Percentiles rank a stretch among this genome's conserved stretches.
Conservation (phyloP, 1,284 basidiomycete genomes). For the Rhodotorula sp. region DNA sequence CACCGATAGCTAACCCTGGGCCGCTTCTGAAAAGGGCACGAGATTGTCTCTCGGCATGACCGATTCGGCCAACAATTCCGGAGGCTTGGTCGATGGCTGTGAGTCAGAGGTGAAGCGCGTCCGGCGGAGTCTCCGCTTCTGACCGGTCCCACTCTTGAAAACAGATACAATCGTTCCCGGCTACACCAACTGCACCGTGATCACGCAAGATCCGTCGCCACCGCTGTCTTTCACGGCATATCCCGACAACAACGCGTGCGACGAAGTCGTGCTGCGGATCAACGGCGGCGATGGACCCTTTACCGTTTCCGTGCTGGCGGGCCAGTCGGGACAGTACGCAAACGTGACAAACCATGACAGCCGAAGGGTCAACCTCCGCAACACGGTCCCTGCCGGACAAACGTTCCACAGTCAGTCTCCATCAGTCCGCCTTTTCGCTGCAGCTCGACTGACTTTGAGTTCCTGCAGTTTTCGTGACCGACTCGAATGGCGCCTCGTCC, state of each 20-base stretch:
- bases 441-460: background rate
- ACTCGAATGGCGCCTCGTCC: slow-evolving; percentile 17
- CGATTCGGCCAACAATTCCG: slow-evolving; percentile 30
- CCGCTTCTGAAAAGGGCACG: slow-evolving; percentile 17
- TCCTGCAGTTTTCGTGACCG: slow-evolving; percentile 30
- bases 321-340: slow-evolving; percentile 20
- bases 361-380: slow-evolving; percentile 16
- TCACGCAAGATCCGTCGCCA: background rate
- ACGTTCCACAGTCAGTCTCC: slow-evolving; percentile 21
- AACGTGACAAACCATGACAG: slow-evolving; percentile 22
- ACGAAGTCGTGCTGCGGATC: slow-evolving; percentile 21
- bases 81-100: slow-evolving; percentile 29
- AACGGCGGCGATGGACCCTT: slow-evolving; percentile 22
- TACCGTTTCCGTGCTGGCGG: slow-evolving; percentile 23
- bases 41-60: slow-evolving; percentile 29
- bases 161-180: slow-evolving; percentile 26
- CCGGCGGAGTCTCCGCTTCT: background rate
- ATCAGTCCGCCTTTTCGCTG: background rate
- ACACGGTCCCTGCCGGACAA: slow-evolving; percentile 21
- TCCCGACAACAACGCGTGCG: slow-evolving; percentile 21
- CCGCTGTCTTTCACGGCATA: background rate
- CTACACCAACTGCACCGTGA: slow-evolving; percentile 10
- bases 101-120: slow-evolving; percentile 8
- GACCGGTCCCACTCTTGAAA: too few relatives aligned
- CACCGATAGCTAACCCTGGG: background rate